A percentile compares a stretch with the other conserved stretches of the same genome.
phyloP scores from a whole-genome alignment of 192 early-diverging fungal species.

The Linnemannia hyalina region DNA sequence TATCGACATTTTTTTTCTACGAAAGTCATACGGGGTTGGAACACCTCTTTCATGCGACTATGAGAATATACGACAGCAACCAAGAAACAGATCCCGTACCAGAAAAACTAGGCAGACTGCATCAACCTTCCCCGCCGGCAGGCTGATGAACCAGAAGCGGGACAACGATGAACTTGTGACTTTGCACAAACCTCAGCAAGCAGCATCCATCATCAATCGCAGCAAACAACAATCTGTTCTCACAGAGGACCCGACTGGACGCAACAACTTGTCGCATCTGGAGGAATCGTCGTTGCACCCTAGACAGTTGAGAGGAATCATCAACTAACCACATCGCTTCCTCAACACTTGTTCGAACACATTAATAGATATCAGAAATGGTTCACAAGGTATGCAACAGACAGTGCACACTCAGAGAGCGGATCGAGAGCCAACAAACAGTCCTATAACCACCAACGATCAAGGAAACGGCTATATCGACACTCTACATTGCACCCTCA shows the following conservation, averaged over 20 bases:
- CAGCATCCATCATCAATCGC: background rate
- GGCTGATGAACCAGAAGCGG: background rate
- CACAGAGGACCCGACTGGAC: background rate
- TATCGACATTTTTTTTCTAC: background rate
- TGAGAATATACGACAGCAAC: background rate
- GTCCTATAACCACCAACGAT: too few relatives aligned
- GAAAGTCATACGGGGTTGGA: background rate
- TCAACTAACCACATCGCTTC: constrained; percentile 6
- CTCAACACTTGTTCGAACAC: background rate
- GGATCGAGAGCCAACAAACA: background rate
- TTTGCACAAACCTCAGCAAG: background rate
- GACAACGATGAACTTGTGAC: background rate
- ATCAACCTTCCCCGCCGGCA: background rate
- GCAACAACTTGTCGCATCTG: background rate
- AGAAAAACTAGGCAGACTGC: background rate
- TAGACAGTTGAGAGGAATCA: constrained; percentile 7
- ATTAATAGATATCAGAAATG: constrained; percentile 57
- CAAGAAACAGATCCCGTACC: background rate
- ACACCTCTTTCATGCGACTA: background rate
- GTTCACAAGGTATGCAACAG: constrained; percentile 55
- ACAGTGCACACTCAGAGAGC: background rate
- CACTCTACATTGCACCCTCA: background rate
- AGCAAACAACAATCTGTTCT: background rate
- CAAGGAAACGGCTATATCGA: background rate
- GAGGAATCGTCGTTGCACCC: background rate